These are phyloP conservation scores for Penicillium frequentans DNA, from an alignment of 2,329 filamentous ascomycete species.

Conservation along the genomic window DNA sequence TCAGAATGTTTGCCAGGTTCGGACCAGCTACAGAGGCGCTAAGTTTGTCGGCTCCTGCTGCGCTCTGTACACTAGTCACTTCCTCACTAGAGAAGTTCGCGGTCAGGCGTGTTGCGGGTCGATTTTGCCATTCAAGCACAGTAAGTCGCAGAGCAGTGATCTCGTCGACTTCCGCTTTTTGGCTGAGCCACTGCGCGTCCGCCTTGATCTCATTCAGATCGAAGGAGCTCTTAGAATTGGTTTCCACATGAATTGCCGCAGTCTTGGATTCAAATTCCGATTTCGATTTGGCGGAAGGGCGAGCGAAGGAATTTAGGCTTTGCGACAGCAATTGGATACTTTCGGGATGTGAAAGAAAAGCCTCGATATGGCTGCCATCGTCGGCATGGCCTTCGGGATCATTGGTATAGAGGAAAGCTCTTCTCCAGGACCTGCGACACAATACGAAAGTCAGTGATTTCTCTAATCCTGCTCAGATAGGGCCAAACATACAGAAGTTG, in stretches of 20 bases:
- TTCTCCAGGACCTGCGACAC: slow-evolving; percentile 58
- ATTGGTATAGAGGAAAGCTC: slow-evolving; percentile 55
- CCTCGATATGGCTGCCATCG: slow-evolving; percentile 59
- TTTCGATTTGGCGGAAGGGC: slow-evolving; percentile 63
- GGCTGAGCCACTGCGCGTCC: slow-evolving; percentile 83
- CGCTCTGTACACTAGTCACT: slow-evolving; percentile 71
- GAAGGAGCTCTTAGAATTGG: slow-evolving; percentile 65
- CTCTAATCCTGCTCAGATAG: neutral
- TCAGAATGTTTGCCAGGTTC: slow-evolving; percentile 36
- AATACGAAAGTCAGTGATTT: neutral
- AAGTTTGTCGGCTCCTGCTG: slow-evolving; percentile 65
- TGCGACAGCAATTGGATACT: slow-evolving; percentile 68
- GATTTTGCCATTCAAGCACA: slow-evolving; percentile 79
- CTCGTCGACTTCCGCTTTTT: slow-evolving; percentile 74
- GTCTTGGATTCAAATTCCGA: slow-evolving; percentile 79
- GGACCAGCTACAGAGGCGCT: slow-evolving; percentile 55
- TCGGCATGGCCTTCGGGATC: slow-evolving; percentile 44
- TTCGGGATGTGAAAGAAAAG: slow-evolving; percentile 70
- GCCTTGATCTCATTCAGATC: slow-evolving; percentile 78
- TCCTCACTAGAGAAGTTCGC: slow-evolving; percentile 76
- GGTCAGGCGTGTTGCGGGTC: slow-evolving; percentile 70
- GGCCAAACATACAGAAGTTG: slow-evolving; percentile 66
- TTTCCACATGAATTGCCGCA: slow-evolving; percentile 79
- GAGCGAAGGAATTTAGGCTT: slow-evolving; percentile 67
- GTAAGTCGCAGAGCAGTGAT: slow-evolving; percentile 77